A percentile compares a stretch with the other conserved stretches of the same genome.
These are phyloP conservation scores for Talaromyces piceae DNA, from an alignment of 2,329 filamentous ascomycete species.

Conservation along the genomic window DNA sequence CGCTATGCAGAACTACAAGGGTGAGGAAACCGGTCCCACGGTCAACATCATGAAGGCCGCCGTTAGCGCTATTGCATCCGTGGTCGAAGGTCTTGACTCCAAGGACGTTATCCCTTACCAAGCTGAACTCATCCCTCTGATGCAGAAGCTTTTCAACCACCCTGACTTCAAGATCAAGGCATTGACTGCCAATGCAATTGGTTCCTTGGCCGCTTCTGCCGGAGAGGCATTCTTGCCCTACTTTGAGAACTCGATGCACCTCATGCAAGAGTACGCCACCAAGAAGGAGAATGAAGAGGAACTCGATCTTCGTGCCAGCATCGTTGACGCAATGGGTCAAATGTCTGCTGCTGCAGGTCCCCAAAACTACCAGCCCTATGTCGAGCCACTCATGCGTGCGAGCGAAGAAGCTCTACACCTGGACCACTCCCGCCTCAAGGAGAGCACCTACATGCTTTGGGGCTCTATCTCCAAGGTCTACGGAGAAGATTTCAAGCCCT, in stretches of 20 bases:
- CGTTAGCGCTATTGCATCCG: constrained; percentile 82
- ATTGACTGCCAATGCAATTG: constrained; percentile 78
- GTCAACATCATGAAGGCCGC: constrained; percentile 81
- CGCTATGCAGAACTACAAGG: constrained; percentile 61
- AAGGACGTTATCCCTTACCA: constrained; percentile 78
- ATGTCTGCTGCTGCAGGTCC: constrained; percentile 84
- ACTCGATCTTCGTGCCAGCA: constrained; percentile 78
- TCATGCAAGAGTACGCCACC: constrained; percentile 73
- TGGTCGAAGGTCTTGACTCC: constrained; percentile 71
- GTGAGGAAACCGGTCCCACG: constrained; percentile 62
- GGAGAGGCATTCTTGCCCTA: constrained; percentile 81
- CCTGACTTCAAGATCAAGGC: constrained; percentile 85
- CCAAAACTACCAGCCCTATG: constrained; percentile 81
- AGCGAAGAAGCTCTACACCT: constrained; percentile 86
- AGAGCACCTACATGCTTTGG: constrained; percentile 97
- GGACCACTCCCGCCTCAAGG: constrained; percentile 81
- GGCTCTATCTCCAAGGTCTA: constrained; percentile 92
- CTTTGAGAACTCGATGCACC: constrained; percentile 83
- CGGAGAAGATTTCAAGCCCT: constrained; percentile 52
- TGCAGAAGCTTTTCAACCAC: constrained; percentile 76
- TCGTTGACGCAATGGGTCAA: constrained; percentile 87
- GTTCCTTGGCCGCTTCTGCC: constrained; percentile 80
- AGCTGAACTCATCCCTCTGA: constrained; percentile 71
- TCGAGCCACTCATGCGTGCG: constrained; percentile 80
- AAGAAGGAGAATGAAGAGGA: constrained; percentile 88